These are phyloP conservation scores for Nemania sp. DNA, from an alignment of 2,329 filamentous ascomycete genomes.

Conservation along the genomic window DNA sequence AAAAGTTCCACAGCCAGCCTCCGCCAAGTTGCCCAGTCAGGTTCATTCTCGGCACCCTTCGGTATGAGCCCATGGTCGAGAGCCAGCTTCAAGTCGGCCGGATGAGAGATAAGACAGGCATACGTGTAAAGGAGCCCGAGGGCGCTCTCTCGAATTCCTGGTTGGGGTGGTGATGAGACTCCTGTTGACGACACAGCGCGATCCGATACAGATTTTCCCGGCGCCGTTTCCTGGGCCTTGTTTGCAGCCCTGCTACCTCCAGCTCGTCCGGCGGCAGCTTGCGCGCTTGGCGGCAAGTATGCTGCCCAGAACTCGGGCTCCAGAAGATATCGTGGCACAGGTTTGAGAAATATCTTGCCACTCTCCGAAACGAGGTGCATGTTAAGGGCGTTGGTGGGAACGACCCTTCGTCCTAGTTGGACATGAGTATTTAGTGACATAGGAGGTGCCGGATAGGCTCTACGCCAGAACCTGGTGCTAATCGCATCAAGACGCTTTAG, in stretches of 20 bases:
- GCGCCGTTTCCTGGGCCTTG: background rate
- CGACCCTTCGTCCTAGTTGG: conserved; percentile 6
- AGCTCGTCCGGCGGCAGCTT: background rate
- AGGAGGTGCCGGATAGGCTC: conserved; percentile 2
- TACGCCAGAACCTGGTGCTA: conserved; percentile 8
- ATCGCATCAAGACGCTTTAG: conserved; percentile 3
- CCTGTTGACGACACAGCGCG: background rate
- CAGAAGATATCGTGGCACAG: conserved; percentile 16
- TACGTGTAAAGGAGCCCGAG: conserved; percentile 5
- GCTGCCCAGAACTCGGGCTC: conserved; percentile 10
- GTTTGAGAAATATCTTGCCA: conserved; percentile 17
- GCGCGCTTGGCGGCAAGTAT: background rate
- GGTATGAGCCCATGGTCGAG: conserved; percentile 5
- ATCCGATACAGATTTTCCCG: background rate
- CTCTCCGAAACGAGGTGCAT: conserved; percentile 18
- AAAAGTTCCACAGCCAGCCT: conserved; percentile 1
- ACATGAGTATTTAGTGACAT: conserved; percentile 1
- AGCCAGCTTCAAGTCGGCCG: background rate
- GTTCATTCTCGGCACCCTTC: background rate
- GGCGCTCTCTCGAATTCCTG: background rate
- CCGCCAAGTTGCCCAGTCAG: conserved; percentile 14
- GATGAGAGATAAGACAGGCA: conserved; percentile 7
- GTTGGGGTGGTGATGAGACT: background rate
- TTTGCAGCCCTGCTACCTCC: background rate
- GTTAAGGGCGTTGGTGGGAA: conserved; percentile 6